Percentiles rank a stretch among this genome's conserved stretches.
Evolutionary conservation across 2,329 filamentous ascomycete genomes (phyloP).

Genomic region (Dryadomyces sulphureus): DNA sequence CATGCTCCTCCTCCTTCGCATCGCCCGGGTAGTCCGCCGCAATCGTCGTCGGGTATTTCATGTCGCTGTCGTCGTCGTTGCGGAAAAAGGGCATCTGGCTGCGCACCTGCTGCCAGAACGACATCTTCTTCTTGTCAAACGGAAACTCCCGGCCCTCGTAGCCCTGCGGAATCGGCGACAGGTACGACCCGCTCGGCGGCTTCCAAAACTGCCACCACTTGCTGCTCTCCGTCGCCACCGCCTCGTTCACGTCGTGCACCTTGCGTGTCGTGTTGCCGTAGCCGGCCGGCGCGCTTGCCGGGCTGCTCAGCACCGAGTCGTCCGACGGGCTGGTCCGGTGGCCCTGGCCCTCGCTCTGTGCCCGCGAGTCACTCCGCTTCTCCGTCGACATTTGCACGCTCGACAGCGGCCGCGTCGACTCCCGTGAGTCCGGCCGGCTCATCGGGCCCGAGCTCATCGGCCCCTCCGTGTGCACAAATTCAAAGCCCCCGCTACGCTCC

Average conservation of each 20-base stretch:
- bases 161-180: slow-evolving; percentile 46
- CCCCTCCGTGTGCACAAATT: slow-evolving; percentile 13
- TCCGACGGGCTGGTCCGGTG: slow-evolving; percentile 20
- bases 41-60: slow-evolving; percentile 48
- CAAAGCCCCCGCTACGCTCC: slow-evolving; percentile 41
- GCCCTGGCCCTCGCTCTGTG: slow-evolving; percentile 15
- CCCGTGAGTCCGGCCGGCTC: slow-evolving; percentile 1
- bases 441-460: slow-evolving; percentile 3
- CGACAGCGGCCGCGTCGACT: background rate
- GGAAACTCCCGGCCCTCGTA: slow-evolving; percentile 28
- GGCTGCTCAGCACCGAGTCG: slow-evolving; percentile 8
- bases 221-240: slow-evolving; percentile 28
- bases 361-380: too few relatives aligned
- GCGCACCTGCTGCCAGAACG: slow-evolving; percentile 36
- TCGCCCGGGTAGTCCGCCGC: slow-evolving; percentile 44
- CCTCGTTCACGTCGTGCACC: slow-evolving; percentile 30
- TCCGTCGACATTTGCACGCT: background rate
- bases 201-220: slow-evolving; percentile 53
- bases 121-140: slow-evolving; percentile 24
- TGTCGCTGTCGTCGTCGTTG: slow-evolving; percentile 22
- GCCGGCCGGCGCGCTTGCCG: slow-evolving; percentile 3
- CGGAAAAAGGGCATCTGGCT: slow-evolving; percentile 33
- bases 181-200: slow-evolving; percentile 43
- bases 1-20: slow-evolving; percentile 46
- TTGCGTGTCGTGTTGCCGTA: slow-evolving; percentile 38